These are phyloP conservation scores for Dissophora globulifera DNA, from an alignment of 192 early-diverging fungal species.

Conservation along the genomic window DNA sequence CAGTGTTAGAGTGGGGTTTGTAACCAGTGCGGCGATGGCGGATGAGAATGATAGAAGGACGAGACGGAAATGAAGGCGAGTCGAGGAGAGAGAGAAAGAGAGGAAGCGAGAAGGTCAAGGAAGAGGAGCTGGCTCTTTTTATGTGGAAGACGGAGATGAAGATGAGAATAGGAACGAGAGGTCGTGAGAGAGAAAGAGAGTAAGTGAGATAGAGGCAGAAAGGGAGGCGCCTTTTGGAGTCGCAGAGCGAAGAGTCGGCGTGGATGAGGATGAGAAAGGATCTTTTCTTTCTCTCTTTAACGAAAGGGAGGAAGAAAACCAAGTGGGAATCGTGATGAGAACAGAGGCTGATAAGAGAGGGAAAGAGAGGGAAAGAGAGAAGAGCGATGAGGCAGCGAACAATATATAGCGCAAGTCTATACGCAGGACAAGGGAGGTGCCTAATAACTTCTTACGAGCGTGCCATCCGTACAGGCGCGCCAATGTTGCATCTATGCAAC, in stretches of 20 bases:
- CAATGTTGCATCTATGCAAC: no score
- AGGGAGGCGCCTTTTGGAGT: no score
- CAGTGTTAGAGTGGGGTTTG: no score
- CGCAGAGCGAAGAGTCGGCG: neutral
- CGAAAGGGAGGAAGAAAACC: neutral
- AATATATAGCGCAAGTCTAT: no score
- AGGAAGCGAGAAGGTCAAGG: neutral
- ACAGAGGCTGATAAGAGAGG: neutral
- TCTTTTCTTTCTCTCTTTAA: neutral
- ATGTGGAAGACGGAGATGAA: neutral
- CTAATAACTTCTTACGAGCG: no score
- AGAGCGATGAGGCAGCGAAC: neutral
- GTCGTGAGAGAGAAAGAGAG: neutral
- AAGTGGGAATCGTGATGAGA: slow-evolving; percentile 10
- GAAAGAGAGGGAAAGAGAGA: neutral
- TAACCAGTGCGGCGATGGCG: neutral
- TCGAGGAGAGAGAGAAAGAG: neutral
- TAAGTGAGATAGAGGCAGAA: no score
- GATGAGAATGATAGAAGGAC: no score
- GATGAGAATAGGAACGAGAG: neutral
- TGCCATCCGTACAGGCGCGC: no score
- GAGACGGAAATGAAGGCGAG: no score
- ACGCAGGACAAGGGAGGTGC: no score
- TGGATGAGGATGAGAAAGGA: slow-evolving; percentile 8
- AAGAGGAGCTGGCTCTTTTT: neutral